These are phyloP conservation scores for Suillus luteus DNA, from an alignment of 768 basidiomycete species.

Conservation along the genomic window DNA sequence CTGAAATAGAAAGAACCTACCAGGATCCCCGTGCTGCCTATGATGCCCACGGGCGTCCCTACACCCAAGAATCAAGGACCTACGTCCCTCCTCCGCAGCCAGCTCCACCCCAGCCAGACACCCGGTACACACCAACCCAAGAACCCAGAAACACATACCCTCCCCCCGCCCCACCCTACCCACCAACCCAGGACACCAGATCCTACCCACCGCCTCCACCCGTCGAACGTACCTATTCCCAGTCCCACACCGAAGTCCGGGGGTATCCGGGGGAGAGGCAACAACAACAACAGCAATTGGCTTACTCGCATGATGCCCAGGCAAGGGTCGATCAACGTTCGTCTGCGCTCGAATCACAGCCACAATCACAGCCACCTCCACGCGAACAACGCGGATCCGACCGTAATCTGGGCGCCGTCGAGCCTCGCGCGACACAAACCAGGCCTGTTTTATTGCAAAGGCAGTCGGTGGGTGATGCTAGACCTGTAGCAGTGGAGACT, in stretches of 20 bases:
- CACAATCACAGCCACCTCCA: conserved; percentile 16
- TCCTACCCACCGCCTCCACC: background rate
- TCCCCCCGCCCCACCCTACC: background rate
- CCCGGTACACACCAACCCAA: background rate
- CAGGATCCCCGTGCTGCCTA: background rate
- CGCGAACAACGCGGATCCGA: conserved; percentile 21
- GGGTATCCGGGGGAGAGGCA: background rate
- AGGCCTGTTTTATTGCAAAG: conserved; percentile 1
- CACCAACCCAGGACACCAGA: conserved; percentile 8
- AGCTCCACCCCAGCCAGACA: conserved; percentile 22
- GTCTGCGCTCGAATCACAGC: conserved; percentile 15
- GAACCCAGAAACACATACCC: background rate
- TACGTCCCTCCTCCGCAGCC: conserved; percentile 12
- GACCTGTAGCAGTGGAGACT: background rate
- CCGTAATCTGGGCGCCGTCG: conserved; percentile 24
- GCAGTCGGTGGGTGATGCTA: background rate
- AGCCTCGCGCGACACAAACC: background rate
- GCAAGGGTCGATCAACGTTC: conserved; percentile 16
- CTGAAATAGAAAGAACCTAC: background rate
- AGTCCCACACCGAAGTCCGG: background rate
- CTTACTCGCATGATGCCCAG: conserved; percentile 15
- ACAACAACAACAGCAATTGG: conserved; percentile 12
- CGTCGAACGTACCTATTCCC: background rate
- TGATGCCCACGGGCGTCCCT: background rate
- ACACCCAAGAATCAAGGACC: background rate